phyloP scores from a whole-genome alignment of 805 yeast genomes.

The Myxozyma mucilagina region DNA sequence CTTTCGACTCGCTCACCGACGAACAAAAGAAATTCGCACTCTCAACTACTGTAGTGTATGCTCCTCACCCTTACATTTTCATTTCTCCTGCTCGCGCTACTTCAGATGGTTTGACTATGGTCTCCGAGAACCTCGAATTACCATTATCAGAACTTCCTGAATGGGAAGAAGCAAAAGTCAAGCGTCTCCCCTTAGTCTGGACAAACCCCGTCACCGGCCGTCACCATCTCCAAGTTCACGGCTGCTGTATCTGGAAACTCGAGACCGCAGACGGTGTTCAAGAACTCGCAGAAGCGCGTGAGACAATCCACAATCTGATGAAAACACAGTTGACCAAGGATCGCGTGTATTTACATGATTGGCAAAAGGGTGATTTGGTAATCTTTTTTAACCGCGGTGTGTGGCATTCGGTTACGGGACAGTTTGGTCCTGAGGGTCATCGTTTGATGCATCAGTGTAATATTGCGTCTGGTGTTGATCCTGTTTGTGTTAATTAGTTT shows the following conservation, averaged over 20 bases:
- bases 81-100: conserved; percentile 81
- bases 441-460: conserved; percentile 93
- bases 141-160: conserved; percentile 68
- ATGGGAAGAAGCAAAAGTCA: conserved; percentile 79
- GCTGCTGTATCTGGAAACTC: conserved; percentile 76
- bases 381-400: conserved; percentile 87
- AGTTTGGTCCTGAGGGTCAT: conserved; percentile 72
- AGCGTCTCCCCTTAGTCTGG: conserved; percentile 85
- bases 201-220: conserved; percentile 83
- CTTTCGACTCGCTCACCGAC: conserved; percentile 63
- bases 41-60: conserved; percentile 78
- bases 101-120: conserved; percentile 84
- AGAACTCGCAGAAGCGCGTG: conserved; percentile 71
- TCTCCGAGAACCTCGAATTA: conserved; percentile 71
- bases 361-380: conserved; percentile 83
- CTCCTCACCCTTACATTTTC: conserved; percentile 89
- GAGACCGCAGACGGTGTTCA: conserved; percentile 57
- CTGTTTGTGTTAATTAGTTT: conserved; percentile 24
- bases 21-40: conserved; percentile 76
- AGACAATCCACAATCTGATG: conserved; percentile 71
- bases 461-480: conserved; percentile 60
- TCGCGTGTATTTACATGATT: conserved; percentile 74
- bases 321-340: conserved; percentile 80
- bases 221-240: conserved; percentile 84
- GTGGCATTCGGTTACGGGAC: conserved; percentile 91